These are phyloP conservation scores for Dichotomopilus funicola DNA, from an alignment of 2,329 filamentous ascomycete genomes.

Conservation along the genomic window DNA sequence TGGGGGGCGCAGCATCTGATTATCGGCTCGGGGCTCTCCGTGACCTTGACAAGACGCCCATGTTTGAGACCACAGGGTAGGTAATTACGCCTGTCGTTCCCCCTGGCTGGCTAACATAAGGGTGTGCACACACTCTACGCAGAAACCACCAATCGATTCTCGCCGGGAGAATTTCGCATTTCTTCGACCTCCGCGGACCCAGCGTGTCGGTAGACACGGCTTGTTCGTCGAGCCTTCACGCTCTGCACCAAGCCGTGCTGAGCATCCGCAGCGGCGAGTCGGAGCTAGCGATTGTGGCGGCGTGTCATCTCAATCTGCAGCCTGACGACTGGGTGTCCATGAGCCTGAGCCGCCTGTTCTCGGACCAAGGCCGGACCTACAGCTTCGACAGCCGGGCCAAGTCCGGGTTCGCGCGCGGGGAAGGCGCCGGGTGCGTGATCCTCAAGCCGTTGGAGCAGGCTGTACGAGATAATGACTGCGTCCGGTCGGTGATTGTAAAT, in stretches of 20 bases:
- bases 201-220: not conserved
- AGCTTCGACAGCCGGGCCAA: not conserved
- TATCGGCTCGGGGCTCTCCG: not conserved
- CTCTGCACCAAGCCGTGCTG: not conserved
- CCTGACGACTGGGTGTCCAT: not conserved
- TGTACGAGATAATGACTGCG: conserved; percentile 23
- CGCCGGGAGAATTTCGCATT: not conserved
- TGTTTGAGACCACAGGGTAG: no score
- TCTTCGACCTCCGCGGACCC: not conserved
- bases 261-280: not conserved
- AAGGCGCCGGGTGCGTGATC: not conserved
- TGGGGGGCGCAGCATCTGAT: not conserved
- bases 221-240: not conserved
- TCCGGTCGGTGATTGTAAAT: conserved; percentile 29
- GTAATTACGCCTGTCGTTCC: no score
- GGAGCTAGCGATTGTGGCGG: not conserved
- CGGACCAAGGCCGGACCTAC: not conserved
- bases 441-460: conserved; percentile 20
- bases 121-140: no score
- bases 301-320: no score
- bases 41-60: no score
- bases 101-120: no score
- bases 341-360: not conserved
- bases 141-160: not conserved
- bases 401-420: not conserved